Conservation (phyloP, 495 filamentous ascomycete species). For the Recurvomyces mirabilis region DNA sequence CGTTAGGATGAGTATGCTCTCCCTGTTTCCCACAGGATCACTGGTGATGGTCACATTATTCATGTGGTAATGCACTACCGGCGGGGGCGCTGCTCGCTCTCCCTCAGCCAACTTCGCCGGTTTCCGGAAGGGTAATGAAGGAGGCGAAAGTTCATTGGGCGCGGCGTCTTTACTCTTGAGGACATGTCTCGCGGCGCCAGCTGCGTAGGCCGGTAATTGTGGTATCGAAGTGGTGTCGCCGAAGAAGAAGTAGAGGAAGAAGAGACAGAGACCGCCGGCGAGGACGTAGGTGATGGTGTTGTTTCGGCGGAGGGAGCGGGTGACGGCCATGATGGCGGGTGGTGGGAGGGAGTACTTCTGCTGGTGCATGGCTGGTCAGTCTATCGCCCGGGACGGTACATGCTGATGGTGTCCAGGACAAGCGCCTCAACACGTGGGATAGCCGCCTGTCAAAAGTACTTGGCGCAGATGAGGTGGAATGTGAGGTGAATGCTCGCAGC, state of each 20-base stretch:
- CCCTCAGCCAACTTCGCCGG: conserved; percentile 37
- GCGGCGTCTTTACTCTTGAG: conserved; percentile 48
- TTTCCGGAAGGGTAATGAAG: conserved; percentile 73
- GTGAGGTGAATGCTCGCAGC: too few relatives aligned
- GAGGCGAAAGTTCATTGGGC: conserved; percentile 66
- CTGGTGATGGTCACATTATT: conserved; percentile 79
- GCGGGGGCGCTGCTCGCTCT: conserved; percentile 52
- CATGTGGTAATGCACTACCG: conserved; percentile 88
- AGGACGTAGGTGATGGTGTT: conserved; percentile 57
- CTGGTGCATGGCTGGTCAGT: too few relatives aligned
- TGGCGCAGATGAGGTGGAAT: too few relatives aligned
- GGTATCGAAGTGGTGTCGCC: conserved; percentile 31
- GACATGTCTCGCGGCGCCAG: conserved; percentile 8
- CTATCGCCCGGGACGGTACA: too few relatives aligned
- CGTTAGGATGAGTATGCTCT: conserved; percentile 83
- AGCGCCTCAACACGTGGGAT: too few relatives aligned
- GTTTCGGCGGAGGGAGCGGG: conserved; percentile 31
- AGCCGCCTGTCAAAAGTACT: too few relatives aligned
- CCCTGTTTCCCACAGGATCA: conserved; percentile 61
- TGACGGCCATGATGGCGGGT: conserved; percentile 16
- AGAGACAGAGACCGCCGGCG: conserved; percentile 47
- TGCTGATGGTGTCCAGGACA: too few relatives aligned
- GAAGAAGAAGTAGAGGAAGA: conserved; percentile 56
- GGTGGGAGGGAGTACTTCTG: too few relatives aligned
- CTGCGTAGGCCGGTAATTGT: conserved; percentile 2